phyloP scores from a whole-genome alignment of 2,329 filamentous ascomycete genomes.

The Metarhizium robertsii region DNA sequence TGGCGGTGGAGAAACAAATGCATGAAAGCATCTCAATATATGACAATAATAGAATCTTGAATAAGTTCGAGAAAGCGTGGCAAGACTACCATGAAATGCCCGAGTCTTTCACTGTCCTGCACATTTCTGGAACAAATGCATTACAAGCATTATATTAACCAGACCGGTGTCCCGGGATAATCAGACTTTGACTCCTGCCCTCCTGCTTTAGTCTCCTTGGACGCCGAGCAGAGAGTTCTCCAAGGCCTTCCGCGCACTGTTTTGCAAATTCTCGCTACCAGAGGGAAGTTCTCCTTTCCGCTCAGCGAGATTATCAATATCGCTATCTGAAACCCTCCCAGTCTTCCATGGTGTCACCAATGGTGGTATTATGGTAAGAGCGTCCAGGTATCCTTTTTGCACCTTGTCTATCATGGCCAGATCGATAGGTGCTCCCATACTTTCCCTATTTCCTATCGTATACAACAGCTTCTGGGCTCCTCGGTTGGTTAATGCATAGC shows the following conservation, averaged over 20 bases:
- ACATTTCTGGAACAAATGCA: no score
- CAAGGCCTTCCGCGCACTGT: not conserved
- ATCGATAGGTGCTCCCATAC: not conserved
- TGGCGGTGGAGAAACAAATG: no score
- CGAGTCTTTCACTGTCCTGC: no score
- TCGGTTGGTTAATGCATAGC: not conserved
- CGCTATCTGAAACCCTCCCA: not conserved
- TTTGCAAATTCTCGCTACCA: not conserved
- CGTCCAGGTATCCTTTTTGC: not conserved
- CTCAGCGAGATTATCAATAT: not conserved
- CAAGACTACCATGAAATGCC: no score
- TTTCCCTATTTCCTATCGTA: not conserved
- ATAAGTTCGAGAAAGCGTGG: no score
- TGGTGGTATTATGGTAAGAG: not conserved
- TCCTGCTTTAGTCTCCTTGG: no score
- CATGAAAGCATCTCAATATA: no score
- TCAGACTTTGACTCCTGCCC: no score
- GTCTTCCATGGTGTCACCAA: not conserved
- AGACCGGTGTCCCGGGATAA: no score
- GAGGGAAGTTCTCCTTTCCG: not conserved
- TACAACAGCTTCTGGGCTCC: conserved; percentile 1
- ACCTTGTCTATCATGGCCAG: conserved; percentile 1
- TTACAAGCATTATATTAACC: no score
- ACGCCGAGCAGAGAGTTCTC: no score
- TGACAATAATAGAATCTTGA: no score